A percentile compares a stretch with the other conserved stretches of the same genome.
Conservation (phyloP, 2,329 filamentous ascomycete genomes). For the Stromatinia cepivora region DNA sequence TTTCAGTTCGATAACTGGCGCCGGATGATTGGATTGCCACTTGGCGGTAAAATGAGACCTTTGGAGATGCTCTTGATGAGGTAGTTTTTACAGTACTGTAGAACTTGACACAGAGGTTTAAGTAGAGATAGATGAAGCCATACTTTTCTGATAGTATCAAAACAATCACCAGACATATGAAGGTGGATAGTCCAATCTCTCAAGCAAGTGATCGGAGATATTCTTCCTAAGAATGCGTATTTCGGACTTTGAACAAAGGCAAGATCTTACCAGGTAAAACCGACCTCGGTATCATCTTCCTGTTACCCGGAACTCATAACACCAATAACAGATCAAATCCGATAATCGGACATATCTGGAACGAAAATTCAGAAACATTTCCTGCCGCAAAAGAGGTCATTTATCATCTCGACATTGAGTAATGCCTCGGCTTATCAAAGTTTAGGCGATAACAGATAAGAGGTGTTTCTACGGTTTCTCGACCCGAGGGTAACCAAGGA, state of each 20-base stretch:
- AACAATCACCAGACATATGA: not conserved
- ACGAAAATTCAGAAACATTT: not conserved
- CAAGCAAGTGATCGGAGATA: not conserved
- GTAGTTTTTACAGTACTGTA: not conserved
- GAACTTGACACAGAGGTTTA: not conserved
- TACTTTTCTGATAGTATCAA: not conserved
- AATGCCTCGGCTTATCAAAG: constrained; percentile 18
- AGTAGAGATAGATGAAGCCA: not conserved
- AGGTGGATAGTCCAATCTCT: not conserved
- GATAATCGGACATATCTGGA: constrained; percentile 4
- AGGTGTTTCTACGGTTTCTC: not conserved
- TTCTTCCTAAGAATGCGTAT: not conserved
- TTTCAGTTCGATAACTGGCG: not conserved
- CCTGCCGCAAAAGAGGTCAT: not conserved
- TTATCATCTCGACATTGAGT: not conserved
- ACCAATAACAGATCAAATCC: not conserved
- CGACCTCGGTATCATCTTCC: constrained; percentile 4
- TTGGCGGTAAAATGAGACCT: not conserved
- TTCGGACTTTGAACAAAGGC: not conserved
- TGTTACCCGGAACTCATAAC: not conserved
- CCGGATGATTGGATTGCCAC: not conserved
- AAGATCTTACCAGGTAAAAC: not conserved
- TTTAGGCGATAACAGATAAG: constrained; percentile 23
- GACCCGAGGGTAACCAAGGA: constrained; percentile 11
- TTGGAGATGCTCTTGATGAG: not conserved